Percentiles rank a stretch among this genome's conserved stretches.
These are phyloP conservation scores for Luffa aegyptiaca DNA, from an alignment of 306 rosid genomes.

Conservation along the genomic window DNA sequence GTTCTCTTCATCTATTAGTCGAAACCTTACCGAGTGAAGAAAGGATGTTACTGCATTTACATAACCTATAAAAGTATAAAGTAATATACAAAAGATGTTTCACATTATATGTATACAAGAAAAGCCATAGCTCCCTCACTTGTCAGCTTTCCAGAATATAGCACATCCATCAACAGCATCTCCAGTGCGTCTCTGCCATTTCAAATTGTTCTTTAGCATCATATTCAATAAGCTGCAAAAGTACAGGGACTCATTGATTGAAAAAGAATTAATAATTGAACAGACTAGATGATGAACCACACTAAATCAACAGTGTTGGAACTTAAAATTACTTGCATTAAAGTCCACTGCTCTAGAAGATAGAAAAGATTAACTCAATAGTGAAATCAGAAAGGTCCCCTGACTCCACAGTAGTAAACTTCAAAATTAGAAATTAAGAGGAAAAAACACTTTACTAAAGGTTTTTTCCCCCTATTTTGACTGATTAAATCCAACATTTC, in stretches of 20 bases:
- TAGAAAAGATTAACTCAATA: background rate
- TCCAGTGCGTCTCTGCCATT: slow-evolving; percentile 79
- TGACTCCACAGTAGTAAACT: background rate
- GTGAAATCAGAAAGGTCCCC: background rate
- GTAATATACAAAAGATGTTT: background rate
- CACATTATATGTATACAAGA: background rate
- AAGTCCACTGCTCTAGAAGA: background rate
- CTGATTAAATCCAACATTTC: background rate
- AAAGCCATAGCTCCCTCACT: slow-evolving; percentile 26
- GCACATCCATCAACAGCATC: slow-evolving; percentile 71
- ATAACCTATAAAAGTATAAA: background rate
- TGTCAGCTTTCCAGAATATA: slow-evolving; percentile 73
- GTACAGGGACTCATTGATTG: background rate
- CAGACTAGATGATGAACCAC: background rate
- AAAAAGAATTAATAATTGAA: background rate
- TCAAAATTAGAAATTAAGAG: background rate
- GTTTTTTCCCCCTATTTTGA: background rate
- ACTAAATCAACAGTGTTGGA: background rate
- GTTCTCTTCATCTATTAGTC: slow-evolving; percentile 48
- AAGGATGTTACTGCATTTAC: slow-evolving; percentile 10
- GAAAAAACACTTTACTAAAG: background rate
- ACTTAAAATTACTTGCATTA: background rate
- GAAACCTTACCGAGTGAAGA: slow-evolving; percentile 36
- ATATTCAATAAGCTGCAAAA: background rate
- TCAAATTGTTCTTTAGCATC: slow-evolving; percentile 1